Conservation (phyloP, 1,284 basidiomycete species). For the Neotropicomus parvogracilis region DNA sequence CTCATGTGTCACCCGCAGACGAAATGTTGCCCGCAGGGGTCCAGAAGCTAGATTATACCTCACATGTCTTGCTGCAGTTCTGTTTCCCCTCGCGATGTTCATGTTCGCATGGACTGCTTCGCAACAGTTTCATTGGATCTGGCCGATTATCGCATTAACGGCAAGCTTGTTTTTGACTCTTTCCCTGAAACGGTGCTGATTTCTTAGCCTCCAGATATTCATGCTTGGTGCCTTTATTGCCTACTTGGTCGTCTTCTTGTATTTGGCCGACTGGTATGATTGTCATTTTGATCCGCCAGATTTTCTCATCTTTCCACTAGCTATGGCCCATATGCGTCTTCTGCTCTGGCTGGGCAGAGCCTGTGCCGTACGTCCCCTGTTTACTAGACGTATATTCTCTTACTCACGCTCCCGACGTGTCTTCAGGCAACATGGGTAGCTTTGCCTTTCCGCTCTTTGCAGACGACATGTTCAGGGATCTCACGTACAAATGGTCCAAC, state of each 20-base stretch:
- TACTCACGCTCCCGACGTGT: background rate
- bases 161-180: constrained; percentile 19
- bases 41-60: too few relatives aligned
- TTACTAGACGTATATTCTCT: background rate
- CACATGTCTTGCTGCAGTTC: too few relatives aligned
- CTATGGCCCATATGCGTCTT: constrained; percentile 70
- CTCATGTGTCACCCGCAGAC: too few relatives aligned
- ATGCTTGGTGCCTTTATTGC: constrained; percentile 42
- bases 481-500: constrained; percentile 50
- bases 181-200: background rate
- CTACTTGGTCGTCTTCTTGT: too few relatives aligned
- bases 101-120: too few relatives aligned
- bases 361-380: constrained; percentile 48
- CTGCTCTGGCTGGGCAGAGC: constrained; percentile 72
- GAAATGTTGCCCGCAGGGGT: too few relatives aligned
- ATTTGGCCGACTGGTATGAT: too few relatives aligned
- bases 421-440: constrained; percentile 53
- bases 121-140: too few relatives aligned
- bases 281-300: background rate
- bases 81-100: too few relatives aligned
- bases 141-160: too few relatives aligned
- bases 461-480: constrained; percentile 51
- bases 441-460: constrained; percentile 65
- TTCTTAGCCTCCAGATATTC: constrained; percentile 26
- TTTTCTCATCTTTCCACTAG: constrained; percentile 31